Percentiles rank a stretch among this genome's conserved stretches.
phyloP scores from a whole-genome alignment of 805 yeast species.

The Spencermartinsiella europaea region DNA sequence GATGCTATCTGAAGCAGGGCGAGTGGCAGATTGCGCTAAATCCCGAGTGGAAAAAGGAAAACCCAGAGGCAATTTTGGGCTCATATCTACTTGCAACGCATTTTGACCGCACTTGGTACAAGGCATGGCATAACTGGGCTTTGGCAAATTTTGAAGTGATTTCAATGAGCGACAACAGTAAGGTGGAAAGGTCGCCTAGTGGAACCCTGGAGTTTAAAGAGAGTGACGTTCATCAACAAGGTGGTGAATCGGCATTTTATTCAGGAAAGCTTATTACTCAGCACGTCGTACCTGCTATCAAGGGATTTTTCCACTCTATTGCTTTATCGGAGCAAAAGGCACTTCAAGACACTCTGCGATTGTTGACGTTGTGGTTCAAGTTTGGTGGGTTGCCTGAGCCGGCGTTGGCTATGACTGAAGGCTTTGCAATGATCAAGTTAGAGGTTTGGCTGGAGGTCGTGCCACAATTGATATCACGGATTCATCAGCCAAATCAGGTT shows the following conservation, averaged over 20 bases:
- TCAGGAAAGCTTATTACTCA: slow-evolving; percentile 53
- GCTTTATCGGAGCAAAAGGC: slow-evolving; percentile 82
- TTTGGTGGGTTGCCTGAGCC: slow-evolving; percentile 94
- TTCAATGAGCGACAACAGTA: slow-evolving; percentile 35
- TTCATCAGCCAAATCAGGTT: slow-evolving; percentile 86
- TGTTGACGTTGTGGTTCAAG: slow-evolving; percentile 90
- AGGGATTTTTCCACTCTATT: slow-evolving; percentile 93
- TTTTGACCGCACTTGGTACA: slow-evolving; percentile 89
- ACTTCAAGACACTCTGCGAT: slow-evolving; percentile 83
- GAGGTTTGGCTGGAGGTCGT: slow-evolving; percentile 95
- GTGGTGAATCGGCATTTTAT: neutral
- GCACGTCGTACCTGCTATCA: slow-evolving; percentile 93
- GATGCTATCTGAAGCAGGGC: slow-evolving; percentile 96
- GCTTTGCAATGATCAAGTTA: slow-evolving; percentile 79
- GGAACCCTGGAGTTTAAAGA: neutral
- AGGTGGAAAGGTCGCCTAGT: slow-evolving; percentile 8
- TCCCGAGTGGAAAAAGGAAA: slow-evolving; percentile 62
- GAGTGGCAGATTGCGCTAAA: slow-evolving; percentile 93
- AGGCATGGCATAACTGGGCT: slow-evolving; percentile 99
- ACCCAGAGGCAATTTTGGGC: slow-evolving; percentile 79
- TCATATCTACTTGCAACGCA: slow-evolving; percentile 92
- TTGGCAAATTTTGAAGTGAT: slow-evolving; percentile 95
- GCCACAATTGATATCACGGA: slow-evolving; percentile 93
- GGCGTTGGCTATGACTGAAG: slow-evolving; percentile 83
- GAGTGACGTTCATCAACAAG: slow-evolving; percentile 29